phyloP scores from a whole-genome alignment of 257 asterid species.

The Solanum clarkiae region DNA sequence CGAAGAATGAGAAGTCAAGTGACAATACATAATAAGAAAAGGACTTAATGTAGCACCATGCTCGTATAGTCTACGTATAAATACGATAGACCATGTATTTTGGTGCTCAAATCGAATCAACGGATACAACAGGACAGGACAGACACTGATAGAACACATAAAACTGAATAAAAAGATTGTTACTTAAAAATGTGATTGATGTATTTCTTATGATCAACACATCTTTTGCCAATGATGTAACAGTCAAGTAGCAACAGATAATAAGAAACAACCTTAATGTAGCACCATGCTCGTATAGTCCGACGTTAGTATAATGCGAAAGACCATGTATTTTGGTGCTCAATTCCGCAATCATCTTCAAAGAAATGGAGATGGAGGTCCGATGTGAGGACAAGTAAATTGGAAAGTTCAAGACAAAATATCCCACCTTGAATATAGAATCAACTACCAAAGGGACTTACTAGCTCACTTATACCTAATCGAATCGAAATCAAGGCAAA shows the following conservation, averaged over 20 bases:
- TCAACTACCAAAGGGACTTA: too few species aligned
- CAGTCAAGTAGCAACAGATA: slow-evolving; percentile 4
- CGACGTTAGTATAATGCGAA: background rate
- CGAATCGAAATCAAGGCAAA: too few species aligned
- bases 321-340: slow-evolving; percentile 48
- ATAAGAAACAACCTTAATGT: slow-evolving; percentile 10
- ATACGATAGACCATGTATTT: slow-evolving; percentile 25
- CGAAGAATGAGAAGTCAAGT: background rate
- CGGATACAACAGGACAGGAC: background rate
- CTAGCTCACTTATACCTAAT: too few species aligned
- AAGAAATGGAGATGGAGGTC: background rate
- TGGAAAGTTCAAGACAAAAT: too few species aligned
- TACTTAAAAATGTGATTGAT: background rate
- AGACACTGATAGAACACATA: background rate
- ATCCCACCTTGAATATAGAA: too few species aligned
- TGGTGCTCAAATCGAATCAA: slow-evolving; percentile 14
- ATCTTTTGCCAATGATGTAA: background rate
- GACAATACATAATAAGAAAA: slow-evolving; percentile 6
- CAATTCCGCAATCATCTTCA: background rate
- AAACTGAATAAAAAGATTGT: background rate
- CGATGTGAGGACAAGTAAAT: too few species aligned
- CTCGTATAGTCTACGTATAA: slow-evolving; percentile 23
- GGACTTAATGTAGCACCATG: slow-evolving; percentile 29
- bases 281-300: slow-evolving; percentile 51
- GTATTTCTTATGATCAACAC: slow-evolving; percentile 2